Evolutionary conservation across 1,284 basidiomycete genomes (phyloP).

Genomic region (Trametes pubescens): DNA sequence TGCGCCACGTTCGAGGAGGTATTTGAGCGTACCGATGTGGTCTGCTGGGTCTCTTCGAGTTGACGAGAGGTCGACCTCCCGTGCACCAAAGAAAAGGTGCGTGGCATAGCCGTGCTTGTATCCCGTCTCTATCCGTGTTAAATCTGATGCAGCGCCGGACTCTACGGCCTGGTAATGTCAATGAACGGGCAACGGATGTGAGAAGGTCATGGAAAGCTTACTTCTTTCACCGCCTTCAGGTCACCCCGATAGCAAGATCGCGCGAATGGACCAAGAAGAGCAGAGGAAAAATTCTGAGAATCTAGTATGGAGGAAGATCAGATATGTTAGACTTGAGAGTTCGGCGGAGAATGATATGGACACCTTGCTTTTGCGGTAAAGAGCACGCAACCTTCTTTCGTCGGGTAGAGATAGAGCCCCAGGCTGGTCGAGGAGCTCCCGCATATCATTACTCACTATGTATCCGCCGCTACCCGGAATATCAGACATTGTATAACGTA

Average conservation of each 20-base stretch:
- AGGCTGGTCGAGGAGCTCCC: too few relatives aligned
- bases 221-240: constrained; percentile 30
- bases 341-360: too few relatives aligned
- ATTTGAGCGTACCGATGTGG: background rate
- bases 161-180: constrained; percentile 47
- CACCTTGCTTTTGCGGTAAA: too few relatives aligned
- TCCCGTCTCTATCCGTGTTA: constrained; percentile 54
- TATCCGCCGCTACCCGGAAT: too few relatives aligned
- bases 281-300: background rate
- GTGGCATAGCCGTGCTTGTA: constrained; percentile 57
- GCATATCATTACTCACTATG: too few relatives aligned
- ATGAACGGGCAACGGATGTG: too few relatives aligned
- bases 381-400: too few relatives aligned
- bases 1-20: background rate
- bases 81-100: constrained; percentile 53
- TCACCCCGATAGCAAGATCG: constrained; percentile 48
- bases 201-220: too few relatives aligned
- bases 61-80: constrained; percentile 34
- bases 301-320: background rate
- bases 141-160: constrained; percentile 49
- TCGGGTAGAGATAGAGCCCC: too few relatives aligned
- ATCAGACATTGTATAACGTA: too few relatives aligned
- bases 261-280: constrained; percentile 41
- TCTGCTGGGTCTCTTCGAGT: constrained; percentile 43
- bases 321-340: too few relatives aligned